Base-by-base conservation (phyloP, 768 basidiomycete species). In the Termitomyces sp. region DNA sequence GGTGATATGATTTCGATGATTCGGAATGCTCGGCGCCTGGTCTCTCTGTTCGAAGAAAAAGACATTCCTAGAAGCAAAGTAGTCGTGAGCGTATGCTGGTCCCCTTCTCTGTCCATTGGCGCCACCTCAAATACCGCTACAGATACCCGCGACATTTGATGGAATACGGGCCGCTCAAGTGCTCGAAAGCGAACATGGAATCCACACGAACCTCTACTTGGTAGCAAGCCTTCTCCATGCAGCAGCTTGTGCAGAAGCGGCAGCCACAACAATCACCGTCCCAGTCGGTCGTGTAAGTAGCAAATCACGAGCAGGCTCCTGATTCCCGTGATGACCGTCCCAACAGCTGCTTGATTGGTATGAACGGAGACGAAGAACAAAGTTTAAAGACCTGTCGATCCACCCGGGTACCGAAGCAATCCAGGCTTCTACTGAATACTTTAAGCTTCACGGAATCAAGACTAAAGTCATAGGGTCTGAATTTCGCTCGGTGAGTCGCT, bases 61-160 rank as follows among this genome's bases (percentile, higher is more conserved):
- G 77, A 76, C 5, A 66, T 80, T 27, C 58, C 62, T 11, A 69
- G 68, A 45, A 68, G 73, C 59, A 70, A 74, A 34, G 67, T 87
- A 53, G 62, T 85, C 35, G 66, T 86, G 47, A 80, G 78, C 57
- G 85, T 86, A 61, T 61, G 79, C 17, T 11, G 27, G 4, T 68
- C 57, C 45, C 49, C 27, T 27, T 50, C 10, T 48, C 21, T 29
- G 14, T 51, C 37, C 19, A 41, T 19, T 21, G 42, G 10, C 27
- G 9, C 46, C 27, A 52, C 9, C 44, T 46, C 35, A 29, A 41
- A 21, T 40, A 23, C 3, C 5, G 9, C n/a, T 17, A 35, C 45
- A 86, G 84, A 76, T 87, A 38, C 82, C 84, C 31, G 83, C 84
- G 5, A 86, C 84, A 0, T 75, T 79, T 35, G 71, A 71, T 29